Conservation (phyloP, 768 basidiomycete species). For the Leccinum imitatum region DNA sequence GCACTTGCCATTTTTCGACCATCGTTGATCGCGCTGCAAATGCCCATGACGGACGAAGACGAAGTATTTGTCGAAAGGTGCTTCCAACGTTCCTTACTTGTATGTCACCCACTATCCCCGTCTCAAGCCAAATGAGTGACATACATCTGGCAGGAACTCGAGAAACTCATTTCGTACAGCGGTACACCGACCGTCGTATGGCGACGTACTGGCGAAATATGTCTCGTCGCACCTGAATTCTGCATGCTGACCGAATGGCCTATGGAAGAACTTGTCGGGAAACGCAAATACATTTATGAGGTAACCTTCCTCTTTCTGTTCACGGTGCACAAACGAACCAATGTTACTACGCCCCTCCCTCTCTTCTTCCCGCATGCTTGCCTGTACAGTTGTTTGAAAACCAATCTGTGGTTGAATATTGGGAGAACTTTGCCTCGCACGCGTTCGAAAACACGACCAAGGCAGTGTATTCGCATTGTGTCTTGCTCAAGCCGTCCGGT, state of each 20-base stretch:
- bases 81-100: constrained; percentile 90
- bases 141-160: constrained; percentile 70
- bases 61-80: constrained; percentile 96
- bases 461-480: constrained; percentile 91
- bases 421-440: constrained; percentile 95
- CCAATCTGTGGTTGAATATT: constrained; percentile 92
- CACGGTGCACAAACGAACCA: constrained; percentile 13
- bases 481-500: constrained; percentile 81
- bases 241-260: constrained; percentile 92
- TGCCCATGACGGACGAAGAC: constrained; percentile 95
- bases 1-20: constrained; percentile 94
- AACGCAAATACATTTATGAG: constrained; percentile 48
- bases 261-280: constrained; percentile 71
- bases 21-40: constrained; percentile 96
- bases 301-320: constrained; percentile 30
- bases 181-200: constrained; percentile 98
- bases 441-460: constrained; percentile 98
- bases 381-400: constrained; percentile 81
- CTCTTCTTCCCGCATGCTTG: neutral
- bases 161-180: constrained; percentile 95
- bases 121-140: neutral
- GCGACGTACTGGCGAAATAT: constrained; percentile 97
- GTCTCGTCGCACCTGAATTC: constrained; percentile 95
- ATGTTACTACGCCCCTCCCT: constrained; percentile 2
- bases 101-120: constrained; percentile 35